A percentile compares a stretch with the other conserved stretches of the same genome.
These are phyloP conservation scores for Penicillium bialowiezense DNA, from an alignment of 495 filamentous ascomycete species.

Conservation along the genomic window DNA sequence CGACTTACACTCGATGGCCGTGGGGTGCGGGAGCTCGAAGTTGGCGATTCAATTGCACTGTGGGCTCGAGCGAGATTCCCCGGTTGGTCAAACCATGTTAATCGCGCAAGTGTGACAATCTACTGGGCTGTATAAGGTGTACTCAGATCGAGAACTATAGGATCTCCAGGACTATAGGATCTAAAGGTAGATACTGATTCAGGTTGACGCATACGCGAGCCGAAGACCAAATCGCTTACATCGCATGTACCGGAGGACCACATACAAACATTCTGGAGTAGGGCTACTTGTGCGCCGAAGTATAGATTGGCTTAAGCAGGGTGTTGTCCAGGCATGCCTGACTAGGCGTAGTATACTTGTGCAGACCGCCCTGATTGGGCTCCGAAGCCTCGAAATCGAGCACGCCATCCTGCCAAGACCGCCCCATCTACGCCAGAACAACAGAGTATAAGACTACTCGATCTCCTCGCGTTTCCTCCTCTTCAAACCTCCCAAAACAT, in stretches of 20 bases:
- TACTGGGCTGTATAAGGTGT: conserved; percentile 57
- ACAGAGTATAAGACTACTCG: conserved; percentile 30
- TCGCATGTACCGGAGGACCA: too few species aligned
- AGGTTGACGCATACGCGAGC: too few species aligned
- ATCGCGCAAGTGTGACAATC: conserved; percentile 55
- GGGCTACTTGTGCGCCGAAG: too few species aligned
- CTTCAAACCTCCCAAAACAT: too few species aligned
- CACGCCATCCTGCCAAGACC: conserved; percentile 46
- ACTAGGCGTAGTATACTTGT: conserved; percentile 1
- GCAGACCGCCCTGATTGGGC: conserved; percentile 1
- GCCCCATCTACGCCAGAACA: conserved; percentile 14
- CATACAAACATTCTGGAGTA: too few species aligned
- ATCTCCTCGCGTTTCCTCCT: conserved; percentile 17
- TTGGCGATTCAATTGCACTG: conserved; percentile 64
- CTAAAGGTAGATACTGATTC: neutral
- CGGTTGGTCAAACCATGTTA: conserved; percentile 58
- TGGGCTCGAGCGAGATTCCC: conserved; percentile 63
- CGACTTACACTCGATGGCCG: conserved; percentile 52
- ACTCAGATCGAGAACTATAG: neutral
- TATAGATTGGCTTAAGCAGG: too few species aligned
- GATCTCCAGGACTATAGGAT: too few species aligned
- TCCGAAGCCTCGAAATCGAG: conserved; percentile 16
- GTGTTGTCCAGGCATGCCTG: too few species aligned
- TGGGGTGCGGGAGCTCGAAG: conserved; percentile 52
- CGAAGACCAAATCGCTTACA: too few species aligned